These are phyloP conservation scores for Penicillium verhagenii DNA, from an alignment of 495 filamentous ascomycete genomes.

Conservation along the genomic window DNA sequence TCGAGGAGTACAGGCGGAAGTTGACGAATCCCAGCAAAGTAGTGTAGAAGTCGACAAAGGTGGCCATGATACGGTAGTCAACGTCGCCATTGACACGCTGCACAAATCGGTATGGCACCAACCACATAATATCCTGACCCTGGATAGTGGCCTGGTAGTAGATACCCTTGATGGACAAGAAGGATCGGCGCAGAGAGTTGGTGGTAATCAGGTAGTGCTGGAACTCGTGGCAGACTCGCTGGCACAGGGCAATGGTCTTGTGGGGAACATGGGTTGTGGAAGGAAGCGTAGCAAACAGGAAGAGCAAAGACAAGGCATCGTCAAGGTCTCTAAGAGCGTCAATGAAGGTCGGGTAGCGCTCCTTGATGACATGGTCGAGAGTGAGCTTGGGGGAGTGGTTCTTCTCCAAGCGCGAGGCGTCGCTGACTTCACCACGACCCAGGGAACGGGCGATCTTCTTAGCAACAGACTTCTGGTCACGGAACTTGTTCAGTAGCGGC, in stretches of 20 bases:
- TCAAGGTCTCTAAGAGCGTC: constrained; percentile 94
- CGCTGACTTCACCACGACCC: constrained; percentile 83
- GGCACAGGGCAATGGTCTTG: constrained; percentile 90
- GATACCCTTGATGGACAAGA: constrained; percentile 97
- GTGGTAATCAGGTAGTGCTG: constrained; percentile 94
- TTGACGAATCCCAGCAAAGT: constrained; percentile 95
- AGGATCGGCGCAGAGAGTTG: constrained; percentile 88
- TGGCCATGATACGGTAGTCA: constrained; percentile 98
- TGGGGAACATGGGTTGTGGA: constrained; percentile 81
- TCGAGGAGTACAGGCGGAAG: constrained; percentile 84
- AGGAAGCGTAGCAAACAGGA: constrained; percentile 95
- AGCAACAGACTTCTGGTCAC: constrained; percentile 90
- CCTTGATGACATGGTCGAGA: constrained; percentile 94
- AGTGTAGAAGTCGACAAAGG: constrained; percentile 98
- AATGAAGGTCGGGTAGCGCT: constrained; percentile 95
- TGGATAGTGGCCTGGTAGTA: constrained; percentile 99
- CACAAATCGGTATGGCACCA: constrained; percentile 96
- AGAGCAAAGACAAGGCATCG: constrained; percentile 94
- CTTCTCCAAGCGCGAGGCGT: constrained; percentile 82
- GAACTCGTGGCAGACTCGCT: constrained; percentile 89
- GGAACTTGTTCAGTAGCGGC: constrained; percentile 91
- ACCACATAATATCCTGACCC: constrained; percentile 96
- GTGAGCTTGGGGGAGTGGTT: constrained; percentile 81
- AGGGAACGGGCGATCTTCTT: constrained; percentile 95
- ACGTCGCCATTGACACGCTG: constrained; percentile 89